These are phyloP conservation scores for Musa itinerans DNA, from an alignment of 176 grass and related monocot species.

Conservation along the genomic window DNA sequence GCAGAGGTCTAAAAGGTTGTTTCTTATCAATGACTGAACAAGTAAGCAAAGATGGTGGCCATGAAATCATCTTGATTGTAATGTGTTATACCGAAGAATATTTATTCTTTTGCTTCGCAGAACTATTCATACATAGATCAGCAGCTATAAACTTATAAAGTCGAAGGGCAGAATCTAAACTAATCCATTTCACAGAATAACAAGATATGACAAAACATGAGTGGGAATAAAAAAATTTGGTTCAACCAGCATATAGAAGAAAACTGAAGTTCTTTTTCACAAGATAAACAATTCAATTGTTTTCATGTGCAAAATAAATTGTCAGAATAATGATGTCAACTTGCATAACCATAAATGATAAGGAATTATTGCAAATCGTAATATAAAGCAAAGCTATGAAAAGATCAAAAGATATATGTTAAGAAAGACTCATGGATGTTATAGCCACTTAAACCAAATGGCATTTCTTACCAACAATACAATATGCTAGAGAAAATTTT, in stretches of 20 bases:
- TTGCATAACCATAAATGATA: not conserved
- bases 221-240: not conserved
- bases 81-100: not conserved
- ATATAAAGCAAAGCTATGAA: not conserved
- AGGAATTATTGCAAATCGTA: not conserved
- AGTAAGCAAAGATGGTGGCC: not conserved
- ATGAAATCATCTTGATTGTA: not conserved
- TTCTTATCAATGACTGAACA: no score
- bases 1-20: not conserved
- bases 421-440: not conserved
- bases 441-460: not conserved
- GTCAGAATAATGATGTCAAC: not conserved
- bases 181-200: not conserved
- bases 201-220: not conserved
- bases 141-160: not conserved
- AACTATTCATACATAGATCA: not conserved
- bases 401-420: not conserved
- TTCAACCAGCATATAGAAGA: not conserved
- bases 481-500: not conserved
- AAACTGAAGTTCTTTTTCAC: not conserved
- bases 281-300: not conserved
- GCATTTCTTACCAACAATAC: not conserved
- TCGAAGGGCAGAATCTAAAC: not conserved
- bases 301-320: not conserved
- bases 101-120: not conserved